These are phyloP conservation scores for Tricholoma flavovirens DNA, from an alignment of 768 basidiomycete species.

Conservation along the genomic window DNA sequence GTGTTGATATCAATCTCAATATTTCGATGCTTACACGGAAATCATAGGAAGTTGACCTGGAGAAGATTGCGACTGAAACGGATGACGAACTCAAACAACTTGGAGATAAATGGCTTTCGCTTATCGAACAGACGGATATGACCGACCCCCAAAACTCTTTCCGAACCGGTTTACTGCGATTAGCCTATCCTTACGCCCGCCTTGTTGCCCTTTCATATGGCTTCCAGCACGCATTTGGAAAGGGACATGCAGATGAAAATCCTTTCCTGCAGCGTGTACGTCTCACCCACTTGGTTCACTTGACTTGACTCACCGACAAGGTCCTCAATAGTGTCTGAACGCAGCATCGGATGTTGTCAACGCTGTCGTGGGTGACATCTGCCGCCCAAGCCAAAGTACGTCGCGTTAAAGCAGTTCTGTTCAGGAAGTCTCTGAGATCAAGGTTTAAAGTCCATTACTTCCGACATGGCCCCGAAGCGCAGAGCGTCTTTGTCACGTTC, in stretches of 20 bases:
- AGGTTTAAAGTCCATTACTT: constrained; percentile 43
- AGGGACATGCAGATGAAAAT: constrained; percentile 54
- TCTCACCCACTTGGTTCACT: constrained; percentile 7
- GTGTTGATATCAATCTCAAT: constrained; percentile 4
- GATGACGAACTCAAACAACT: constrained; percentile 64
- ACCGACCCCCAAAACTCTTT: constrained; percentile 51
- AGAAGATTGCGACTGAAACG: constrained; percentile 54
- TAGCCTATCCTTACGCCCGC: constrained; percentile 66
- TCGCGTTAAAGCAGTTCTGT: constrained; percentile 6
- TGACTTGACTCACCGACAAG: constrained; percentile 1
- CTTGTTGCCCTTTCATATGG: constrained; percentile 67
- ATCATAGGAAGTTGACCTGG: constrained; percentile 55
- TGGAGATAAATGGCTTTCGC: constrained; percentile 49
- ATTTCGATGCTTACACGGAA: not conserved
- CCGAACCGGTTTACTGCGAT: constrained; percentile 53
- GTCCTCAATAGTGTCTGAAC: constrained; percentile 46
- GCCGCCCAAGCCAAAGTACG: constrained; percentile 50
- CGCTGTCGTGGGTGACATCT: constrained; percentile 54
- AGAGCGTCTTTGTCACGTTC: constrained; percentile 75
- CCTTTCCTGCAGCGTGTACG: constrained; percentile 62
- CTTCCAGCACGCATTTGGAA: constrained; percentile 70
- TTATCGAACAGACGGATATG: constrained; percentile 46
- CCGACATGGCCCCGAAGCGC: constrained; percentile 73
- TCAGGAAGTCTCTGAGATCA: constrained; percentile 1
- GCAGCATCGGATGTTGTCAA: constrained; percentile 64